A percentile compares a stretch with the other conserved stretches of the same genome.
phyloP scores from a whole-genome alignment of 768 basidiomycete genomes.

The Leccinum uliginosum region DNA sequence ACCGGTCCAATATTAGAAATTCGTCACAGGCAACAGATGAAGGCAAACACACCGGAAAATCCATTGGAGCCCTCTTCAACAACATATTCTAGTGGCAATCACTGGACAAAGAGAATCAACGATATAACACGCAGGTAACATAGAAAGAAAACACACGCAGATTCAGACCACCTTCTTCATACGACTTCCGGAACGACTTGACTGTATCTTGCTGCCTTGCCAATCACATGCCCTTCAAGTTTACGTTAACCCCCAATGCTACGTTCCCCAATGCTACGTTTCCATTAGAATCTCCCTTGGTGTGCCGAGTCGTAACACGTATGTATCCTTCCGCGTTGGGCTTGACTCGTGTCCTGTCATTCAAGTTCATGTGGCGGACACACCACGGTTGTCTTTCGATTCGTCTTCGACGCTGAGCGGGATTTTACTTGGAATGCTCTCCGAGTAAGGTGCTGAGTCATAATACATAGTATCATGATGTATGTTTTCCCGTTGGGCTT shows the following conservation, averaged over 20 bases:
- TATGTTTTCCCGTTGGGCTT: too few relatives aligned
- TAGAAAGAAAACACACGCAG: slow-evolving; percentile 43
- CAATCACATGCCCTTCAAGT: slow-evolving; percentile 49
- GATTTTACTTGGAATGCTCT: too few relatives aligned
- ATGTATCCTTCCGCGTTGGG: too few relatives aligned
- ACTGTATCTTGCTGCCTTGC: slow-evolving; percentile 58
- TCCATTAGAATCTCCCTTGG: slow-evolving; percentile 15
- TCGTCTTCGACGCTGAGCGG: too few relatives aligned
- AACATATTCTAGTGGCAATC: slow-evolving; percentile 78
- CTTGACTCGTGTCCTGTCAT: too few relatives aligned
- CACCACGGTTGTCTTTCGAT: too few relatives aligned
- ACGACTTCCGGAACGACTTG: slow-evolving; percentile 59
- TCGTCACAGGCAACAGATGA: not conserved
- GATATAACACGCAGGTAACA: not conserved
- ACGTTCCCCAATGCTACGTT: slow-evolving; percentile 20
- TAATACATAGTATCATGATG: too few relatives aligned
- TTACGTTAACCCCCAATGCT: slow-evolving; percentile 33
- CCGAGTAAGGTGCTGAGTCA: too few relatives aligned
- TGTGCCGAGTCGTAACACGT: too few relatives aligned
- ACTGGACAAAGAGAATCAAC: slow-evolving; percentile 36
- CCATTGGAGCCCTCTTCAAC: slow-evolving; percentile 92
- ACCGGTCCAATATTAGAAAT: slow-evolving; percentile 1
- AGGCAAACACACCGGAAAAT: slow-evolving; percentile 62
- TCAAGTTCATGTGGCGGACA: too few relatives aligned
- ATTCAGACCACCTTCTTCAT: slow-evolving; percentile 62